These are phyloP conservation scores for Candida sp. DNA, from an alignment of 1,139 yeast genomes.

Conservation along the genomic window DNA sequence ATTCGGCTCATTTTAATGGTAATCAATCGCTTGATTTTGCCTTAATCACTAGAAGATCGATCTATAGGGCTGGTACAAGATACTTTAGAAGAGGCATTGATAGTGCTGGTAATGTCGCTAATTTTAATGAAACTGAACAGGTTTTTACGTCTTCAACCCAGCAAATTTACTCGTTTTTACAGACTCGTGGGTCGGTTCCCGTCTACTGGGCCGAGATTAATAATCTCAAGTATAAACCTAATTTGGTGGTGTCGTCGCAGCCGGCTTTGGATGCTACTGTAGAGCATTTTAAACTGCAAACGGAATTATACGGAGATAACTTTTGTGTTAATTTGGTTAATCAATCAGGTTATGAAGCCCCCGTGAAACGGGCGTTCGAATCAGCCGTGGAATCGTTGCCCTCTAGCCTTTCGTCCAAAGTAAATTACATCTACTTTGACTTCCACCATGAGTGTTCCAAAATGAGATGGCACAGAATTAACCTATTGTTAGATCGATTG, in stretches of 20 bases:
- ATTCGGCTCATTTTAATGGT: conserved; percentile 50
- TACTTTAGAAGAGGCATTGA: conserved; percentile 94
- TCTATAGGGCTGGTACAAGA: conserved; percentile 88
- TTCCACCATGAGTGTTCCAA: conserved; percentile 97
- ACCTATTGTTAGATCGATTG: conserved; percentile 68
- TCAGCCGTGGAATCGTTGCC: conserved; percentile 61
- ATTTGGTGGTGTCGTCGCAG: conserved; percentile 62
- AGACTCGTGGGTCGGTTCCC: conserved; percentile 96
- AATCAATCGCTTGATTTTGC: conserved; percentile 38
- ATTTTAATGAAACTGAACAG: conserved; percentile 96
- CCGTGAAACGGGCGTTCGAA: conserved; percentile 86
- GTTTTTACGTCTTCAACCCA: conserved; percentile 50
- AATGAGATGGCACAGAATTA: conserved; percentile 92
- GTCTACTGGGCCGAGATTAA: conserved; percentile 97
- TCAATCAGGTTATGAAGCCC: conserved; percentile 89
- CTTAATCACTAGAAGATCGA: conserved; percentile 75
- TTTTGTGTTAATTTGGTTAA: conserved; percentile 89
- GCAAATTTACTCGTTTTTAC: conserved; percentile 66
- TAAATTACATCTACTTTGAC: conserved; percentile 83
- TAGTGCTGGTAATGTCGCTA: conserved; percentile 81
- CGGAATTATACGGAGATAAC: conserved; percentile 70
- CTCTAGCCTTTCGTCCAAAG: conserved; percentile 34
- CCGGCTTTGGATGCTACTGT: conserved; percentile 58
- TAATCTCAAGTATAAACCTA: conserved; percentile 83
- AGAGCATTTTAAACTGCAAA: conserved; percentile 73